phyloP scores from a whole-genome alignment of 2,329 filamentous ascomycete genomes.

The Curvularia sp. region DNA sequence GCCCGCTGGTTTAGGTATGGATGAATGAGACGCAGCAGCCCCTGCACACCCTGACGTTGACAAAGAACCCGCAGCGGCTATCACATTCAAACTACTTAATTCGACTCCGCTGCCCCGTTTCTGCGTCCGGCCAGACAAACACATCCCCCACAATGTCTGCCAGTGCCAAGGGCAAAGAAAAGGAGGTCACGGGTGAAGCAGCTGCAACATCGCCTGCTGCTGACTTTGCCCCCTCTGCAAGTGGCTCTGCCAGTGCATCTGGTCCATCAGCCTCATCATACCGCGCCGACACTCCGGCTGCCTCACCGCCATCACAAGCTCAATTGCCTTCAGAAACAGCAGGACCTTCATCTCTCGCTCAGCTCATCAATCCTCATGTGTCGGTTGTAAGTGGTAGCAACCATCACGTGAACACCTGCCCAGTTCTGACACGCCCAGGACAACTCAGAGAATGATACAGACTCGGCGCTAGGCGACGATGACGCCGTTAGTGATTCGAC shows the following conservation, averaged over 20 bases:
- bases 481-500: constrained; percentile 37
- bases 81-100: not conserved
- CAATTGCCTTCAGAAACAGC: constrained; percentile 8
- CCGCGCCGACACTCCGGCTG: not conserved
- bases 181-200: not conserved
- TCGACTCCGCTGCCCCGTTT: no score
- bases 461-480: constrained; percentile 25
- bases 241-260: not conserved
- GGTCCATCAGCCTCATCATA: not conserved
- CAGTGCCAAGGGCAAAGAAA: constrained; percentile 12
- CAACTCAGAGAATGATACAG: constrained; percentile 23
- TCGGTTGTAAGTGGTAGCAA: constrained; percentile 14
- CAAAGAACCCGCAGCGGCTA: not conserved
- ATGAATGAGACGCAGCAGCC: constrained; percentile 11
- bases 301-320: not conserved
- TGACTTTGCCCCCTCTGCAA: not conserved
- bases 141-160: not conserved
- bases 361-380: constrained; percentile 22
- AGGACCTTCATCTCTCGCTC: constrained; percentile 15
- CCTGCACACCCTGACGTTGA: not conserved
- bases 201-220: not conserved
- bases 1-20: constrained; percentile 11
- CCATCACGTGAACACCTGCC: not conserved
- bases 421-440: constrained; percentile 9
- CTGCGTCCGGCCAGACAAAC: not conserved